These are phyloP conservation scores for Trypanosoma scelopori DNA, from an alignment of 208 protist species.

Conservation along the genomic window DNA sequence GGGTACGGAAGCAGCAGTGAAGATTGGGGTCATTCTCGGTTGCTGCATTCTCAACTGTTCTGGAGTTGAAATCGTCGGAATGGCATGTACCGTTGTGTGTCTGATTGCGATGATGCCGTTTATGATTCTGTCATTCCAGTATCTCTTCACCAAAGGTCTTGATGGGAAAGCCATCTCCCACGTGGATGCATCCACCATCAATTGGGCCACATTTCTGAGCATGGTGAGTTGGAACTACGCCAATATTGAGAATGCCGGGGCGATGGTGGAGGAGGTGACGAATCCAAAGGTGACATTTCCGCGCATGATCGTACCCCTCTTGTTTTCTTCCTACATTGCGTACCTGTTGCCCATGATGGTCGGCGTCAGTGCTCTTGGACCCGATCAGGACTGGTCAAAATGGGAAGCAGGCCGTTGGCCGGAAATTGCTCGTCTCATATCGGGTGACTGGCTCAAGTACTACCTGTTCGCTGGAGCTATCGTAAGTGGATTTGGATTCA, in stretches of 20 bases:
- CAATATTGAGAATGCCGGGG: conserved; percentile 85
- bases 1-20: conserved; percentile 43
- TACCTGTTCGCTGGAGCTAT: conserved; percentile 73
- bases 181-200: conserved; percentile 48
- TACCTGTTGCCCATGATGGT: conserved; percentile 82
- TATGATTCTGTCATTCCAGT: conserved; percentile 60
- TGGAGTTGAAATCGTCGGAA: conserved; percentile 76
- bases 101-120: conserved; percentile 69
- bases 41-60: conserved; percentile 75
- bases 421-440: conserved; percentile 54
- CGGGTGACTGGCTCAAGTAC: conserved; percentile 75
- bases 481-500: conserved; percentile 75
- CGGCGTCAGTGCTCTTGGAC: conserved; percentile 72
- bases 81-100: conserved; percentile 59
- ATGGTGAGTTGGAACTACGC: conserved; percentile 90
- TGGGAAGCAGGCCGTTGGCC: conserved; percentile 83
- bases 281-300: conserved; percentile 62
- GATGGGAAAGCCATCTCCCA: conserved; percentile 57
- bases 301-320: conserved; percentile 61
- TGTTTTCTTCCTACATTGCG: conserved; percentile 73
- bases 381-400: conserved; percentile 55
- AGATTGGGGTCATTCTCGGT: conserved; percentile 59
- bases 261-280: conserved; percentile 73
- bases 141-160: conserved; percentile 71
- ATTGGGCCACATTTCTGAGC: conserved; percentile 75